Evolutionary conservation across 495 filamentous ascomycete species (phyloP).

Genomic region (Aspergillus hancockii): DNA sequence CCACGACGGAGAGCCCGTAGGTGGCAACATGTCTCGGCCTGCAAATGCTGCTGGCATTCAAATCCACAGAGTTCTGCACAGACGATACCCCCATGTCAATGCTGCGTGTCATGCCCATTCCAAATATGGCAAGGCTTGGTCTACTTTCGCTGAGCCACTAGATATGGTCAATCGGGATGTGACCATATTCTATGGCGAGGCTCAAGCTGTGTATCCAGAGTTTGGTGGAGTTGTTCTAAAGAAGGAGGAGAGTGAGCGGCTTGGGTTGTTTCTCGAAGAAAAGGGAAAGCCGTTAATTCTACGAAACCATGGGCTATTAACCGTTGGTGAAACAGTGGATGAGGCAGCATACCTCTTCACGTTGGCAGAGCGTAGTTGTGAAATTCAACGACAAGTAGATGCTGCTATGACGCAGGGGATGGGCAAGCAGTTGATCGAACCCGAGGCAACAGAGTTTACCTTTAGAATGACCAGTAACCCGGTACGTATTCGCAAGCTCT

Average conservation of each 20-base stretch:
- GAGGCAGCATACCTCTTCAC: slow-evolving; percentile 58
- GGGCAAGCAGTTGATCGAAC: slow-evolving; percentile 43
- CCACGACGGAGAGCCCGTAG: slow-evolving; percentile 28
- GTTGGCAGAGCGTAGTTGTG: slow-evolving; percentile 52
- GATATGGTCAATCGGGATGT: slow-evolving; percentile 47
- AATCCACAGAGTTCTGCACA: slow-evolving; percentile 44
- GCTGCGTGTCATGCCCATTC: slow-evolving; percentile 34
- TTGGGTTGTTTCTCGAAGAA: slow-evolving; percentile 35
- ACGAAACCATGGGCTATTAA: slow-evolving; percentile 57
- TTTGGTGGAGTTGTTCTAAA: slow-evolving; percentile 60
- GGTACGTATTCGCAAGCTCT: slow-evolving; percentile 7
- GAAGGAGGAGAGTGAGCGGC: slow-evolving; percentile 49
- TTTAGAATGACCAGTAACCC: slow-evolving; percentile 53
- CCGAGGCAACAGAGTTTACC: slow-evolving; percentile 54
- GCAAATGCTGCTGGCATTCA: slow-evolving; percentile 59
- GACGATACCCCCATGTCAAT: slow-evolving; percentile 26
- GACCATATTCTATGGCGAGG: slow-evolving; percentile 50
- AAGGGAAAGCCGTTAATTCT: slow-evolving; percentile 48
- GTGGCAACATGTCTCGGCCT: slow-evolving; percentile 35
- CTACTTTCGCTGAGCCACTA: slow-evolving; percentile 26
- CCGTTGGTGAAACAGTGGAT: slow-evolving; percentile 54
- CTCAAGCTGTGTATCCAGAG: slow-evolving; percentile 51
- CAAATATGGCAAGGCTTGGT: slow-evolving; percentile 27
- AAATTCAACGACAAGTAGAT: slow-evolving; percentile 51
- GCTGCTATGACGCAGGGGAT: slow-evolving; percentile 44